phyloP scores from a whole-genome alignment of 2,329 filamentous ascomycete genomes.

The Aureobasidium leucospermi region DNA sequence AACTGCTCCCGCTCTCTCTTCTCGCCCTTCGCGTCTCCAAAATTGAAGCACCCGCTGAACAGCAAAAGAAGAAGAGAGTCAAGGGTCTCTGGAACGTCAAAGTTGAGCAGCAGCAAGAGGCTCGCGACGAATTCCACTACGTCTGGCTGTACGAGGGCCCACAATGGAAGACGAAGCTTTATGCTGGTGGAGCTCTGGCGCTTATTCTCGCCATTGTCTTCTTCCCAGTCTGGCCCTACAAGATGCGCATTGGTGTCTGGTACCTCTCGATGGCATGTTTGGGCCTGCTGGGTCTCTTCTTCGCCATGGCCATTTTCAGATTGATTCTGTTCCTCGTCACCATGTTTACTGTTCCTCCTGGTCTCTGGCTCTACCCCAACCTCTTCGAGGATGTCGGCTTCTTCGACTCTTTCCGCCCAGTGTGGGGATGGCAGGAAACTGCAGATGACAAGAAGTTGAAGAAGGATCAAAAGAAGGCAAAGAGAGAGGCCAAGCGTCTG shows the following conservation, averaged over 20 bases:
- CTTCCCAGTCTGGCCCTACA: conserved; percentile 92
- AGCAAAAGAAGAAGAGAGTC: conserved; percentile 71
- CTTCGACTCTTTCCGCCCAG: conserved; percentile 89
- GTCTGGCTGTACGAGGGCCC: conserved; percentile 93
- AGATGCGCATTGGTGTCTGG: conserved; percentile 89
- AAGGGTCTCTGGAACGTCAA: conserved; percentile 96
- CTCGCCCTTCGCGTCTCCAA: conserved; percentile 86
- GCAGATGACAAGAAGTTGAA: conserved; percentile 21
- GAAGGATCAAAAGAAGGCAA: conserved; percentile 30
- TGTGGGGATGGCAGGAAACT: conserved; percentile 88
- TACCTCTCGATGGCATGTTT: conserved; percentile 94
- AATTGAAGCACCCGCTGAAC: conserved; percentile 65
- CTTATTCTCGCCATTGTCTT: conserved; percentile 83
- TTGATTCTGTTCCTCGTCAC: conserved; percentile 91
- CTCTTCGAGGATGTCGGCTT: conserved; percentile 98
- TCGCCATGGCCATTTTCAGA: conserved; percentile 94
- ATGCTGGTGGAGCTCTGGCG: conserved; percentile 74
- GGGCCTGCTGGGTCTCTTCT: conserved; percentile 84
- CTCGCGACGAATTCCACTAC: conserved; percentile 81
- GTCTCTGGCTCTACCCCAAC: conserved; percentile 97
- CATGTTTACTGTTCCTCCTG: conserved; percentile 74
- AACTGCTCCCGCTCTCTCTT: conserved; percentile 88
- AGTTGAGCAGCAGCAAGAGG: conserved; percentile 94
- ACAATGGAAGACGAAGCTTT: conserved; percentile 88
- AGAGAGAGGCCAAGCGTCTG: conserved; percentile 28